Conservation (phyloP, 1,139 yeast species). For the Sugiyamaella castrensis region DNA sequence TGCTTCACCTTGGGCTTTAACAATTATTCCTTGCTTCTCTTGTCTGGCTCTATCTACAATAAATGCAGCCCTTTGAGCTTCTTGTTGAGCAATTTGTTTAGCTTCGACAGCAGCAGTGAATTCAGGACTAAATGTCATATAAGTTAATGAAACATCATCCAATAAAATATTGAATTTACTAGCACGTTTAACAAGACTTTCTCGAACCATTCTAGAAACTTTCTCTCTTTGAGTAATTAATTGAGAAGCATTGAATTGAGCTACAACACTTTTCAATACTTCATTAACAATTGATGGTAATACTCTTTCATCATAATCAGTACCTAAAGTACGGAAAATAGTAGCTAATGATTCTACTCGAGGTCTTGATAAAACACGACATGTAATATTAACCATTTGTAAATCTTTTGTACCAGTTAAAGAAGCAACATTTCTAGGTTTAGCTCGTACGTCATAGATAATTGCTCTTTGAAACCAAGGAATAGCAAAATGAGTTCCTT, state of each 20-base stretch:
- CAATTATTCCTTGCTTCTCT: slow-evolving; percentile 95
- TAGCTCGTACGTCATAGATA: slow-evolving; percentile 92
- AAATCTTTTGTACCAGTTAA: slow-evolving; percentile 97
- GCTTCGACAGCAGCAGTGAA: slow-evolving; percentile 98
- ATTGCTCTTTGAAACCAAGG: slow-evolving; percentile 97
- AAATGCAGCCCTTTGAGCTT: slow-evolving; percentile 97
- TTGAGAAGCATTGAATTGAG: slow-evolving; percentile 97
- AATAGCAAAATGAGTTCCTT: slow-evolving; percentile 91
- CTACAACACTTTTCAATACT: slow-evolving; percentile 93
- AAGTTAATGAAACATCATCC: slow-evolving; percentile 95
- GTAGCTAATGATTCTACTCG: slow-evolving; percentile 72
- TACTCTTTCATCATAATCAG: slow-evolving; percentile 93
- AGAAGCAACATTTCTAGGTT: slow-evolving; percentile 96
- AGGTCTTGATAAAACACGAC: slow-evolving; percentile 94
- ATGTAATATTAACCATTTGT: slow-evolving; percentile 98
- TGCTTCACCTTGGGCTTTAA: slow-evolving; percentile 98
- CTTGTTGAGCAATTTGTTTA: slow-evolving; percentile 98
- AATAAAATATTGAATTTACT: slow-evolving; percentile 78
- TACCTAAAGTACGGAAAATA: slow-evolving; percentile 87
- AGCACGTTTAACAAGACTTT: slow-evolving; percentile 88
- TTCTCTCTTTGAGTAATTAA: slow-evolving; percentile 97
- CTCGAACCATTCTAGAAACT: slow-evolving; percentile 87
- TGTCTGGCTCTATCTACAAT: slow-evolving; percentile 95
- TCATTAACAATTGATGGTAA: slow-evolving; percentile 96
- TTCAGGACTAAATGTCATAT: slow-evolving; percentile 96